These are phyloP conservation scores for Striga hermonthica DNA, from an alignment of 305 asterid genomes.

Conservation along the genomic window DNA sequence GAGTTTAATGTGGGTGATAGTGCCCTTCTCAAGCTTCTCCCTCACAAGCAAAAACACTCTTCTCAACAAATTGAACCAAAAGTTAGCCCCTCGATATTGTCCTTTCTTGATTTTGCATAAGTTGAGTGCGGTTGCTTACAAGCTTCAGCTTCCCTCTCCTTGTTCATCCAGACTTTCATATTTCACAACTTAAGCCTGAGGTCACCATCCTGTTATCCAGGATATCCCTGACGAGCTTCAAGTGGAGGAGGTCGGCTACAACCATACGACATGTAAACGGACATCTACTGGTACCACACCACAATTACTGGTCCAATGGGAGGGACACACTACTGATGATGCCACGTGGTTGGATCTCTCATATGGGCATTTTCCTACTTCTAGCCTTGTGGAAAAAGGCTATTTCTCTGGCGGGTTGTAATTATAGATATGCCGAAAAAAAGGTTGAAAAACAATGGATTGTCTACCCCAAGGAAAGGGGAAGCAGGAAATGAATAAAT, in stretches of 20 bases:
- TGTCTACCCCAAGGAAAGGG: no score
- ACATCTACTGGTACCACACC: background rate
- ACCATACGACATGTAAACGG: background rate
- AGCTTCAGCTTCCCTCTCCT: background rate
- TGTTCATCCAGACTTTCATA: background rate
- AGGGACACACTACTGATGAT: background rate
- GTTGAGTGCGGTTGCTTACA: background rate
- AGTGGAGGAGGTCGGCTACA: background rate
- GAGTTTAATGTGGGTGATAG: background rate
- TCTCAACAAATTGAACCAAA: background rate
- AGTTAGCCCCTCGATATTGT: background rate
- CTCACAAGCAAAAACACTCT: background rate
- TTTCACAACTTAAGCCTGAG: background rate
- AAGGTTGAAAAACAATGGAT: background rate
- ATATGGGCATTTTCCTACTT: background rate
- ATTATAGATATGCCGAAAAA: background rate
- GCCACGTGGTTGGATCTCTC: background rate
- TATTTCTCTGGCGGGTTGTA: background rate
- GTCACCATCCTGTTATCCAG: background rate
- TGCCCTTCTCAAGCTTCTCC: background rate
- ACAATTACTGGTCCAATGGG: background rate
- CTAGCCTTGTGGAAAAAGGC: slow-evolving; percentile 1
- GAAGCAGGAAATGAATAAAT: no score
- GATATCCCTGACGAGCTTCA: no score
- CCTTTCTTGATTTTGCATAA: background rate